phyloP scores from a whole-genome alignment of 2,329 filamentous ascomycete genomes.

The Hyphodiscus sp. region DNA sequence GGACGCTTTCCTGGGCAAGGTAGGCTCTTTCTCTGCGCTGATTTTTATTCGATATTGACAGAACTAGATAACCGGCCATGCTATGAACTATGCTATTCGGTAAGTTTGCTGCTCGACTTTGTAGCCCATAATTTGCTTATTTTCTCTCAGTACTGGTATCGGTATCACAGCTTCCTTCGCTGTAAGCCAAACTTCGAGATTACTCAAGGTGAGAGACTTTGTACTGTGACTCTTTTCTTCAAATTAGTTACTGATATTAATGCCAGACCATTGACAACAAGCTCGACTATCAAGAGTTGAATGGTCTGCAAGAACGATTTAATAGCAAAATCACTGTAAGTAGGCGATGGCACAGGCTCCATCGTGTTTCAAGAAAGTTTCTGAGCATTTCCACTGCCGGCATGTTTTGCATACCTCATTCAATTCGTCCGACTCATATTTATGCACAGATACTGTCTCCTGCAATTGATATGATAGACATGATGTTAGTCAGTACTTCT shows the following conservation, averaged over 20 bases:
- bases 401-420: background rate
- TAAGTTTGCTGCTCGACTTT: constrained; percentile 13
- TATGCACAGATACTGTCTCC: constrained; percentile 69
- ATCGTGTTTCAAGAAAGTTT: background rate
- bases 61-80: constrained; percentile 49
- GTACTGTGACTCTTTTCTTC: background rate
- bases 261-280: constrained; percentile 61
- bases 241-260: constrained; percentile 3
- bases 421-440: background rate
- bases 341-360: constrained; percentile 5
- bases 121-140: background rate
- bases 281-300: constrained; percentile 61
- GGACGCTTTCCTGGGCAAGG: constrained; percentile 49
- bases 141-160: constrained; percentile 58
- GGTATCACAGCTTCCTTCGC: constrained; percentile 80
- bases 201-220: constrained; percentile 54
- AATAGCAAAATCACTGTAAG: constrained; percentile 77
- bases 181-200: constrained; percentile 70
- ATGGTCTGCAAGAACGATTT: constrained; percentile 63
- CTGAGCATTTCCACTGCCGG: background rate
- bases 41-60: constrained; percentile 18
- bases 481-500: constrained; percentile 53
- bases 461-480: constrained; percentile 84
- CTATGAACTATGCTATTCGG: constrained; percentile 81
- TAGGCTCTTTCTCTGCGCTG: constrained; percentile 28